Conservation (phyloP, 352 stramenopile species). For the Pythium folliculosum region DNA sequence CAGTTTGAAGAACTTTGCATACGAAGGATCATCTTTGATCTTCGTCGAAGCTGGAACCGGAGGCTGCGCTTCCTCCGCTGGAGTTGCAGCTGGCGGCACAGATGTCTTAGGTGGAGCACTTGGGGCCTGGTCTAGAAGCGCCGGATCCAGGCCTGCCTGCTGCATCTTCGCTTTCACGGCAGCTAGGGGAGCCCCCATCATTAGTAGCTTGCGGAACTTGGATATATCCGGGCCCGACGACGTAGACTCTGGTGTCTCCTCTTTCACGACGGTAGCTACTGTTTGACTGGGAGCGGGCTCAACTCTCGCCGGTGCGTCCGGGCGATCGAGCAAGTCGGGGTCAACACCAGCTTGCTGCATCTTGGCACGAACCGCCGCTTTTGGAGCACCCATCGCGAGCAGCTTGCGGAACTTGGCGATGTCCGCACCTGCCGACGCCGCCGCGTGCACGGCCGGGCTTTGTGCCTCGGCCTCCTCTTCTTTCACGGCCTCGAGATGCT, state of each 20-base stretch:
- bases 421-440: not conserved
- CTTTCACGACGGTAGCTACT: not conserved
- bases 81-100: not conserved
- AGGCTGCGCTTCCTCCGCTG: constrained; percentile 1
- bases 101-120: not conserved
- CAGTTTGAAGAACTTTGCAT: constrained; percentile 64
- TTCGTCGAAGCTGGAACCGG: constrained; percentile 25
- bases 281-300: not conserved
- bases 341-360: constrained; percentile 33
- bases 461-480: constrained; percentile 28
- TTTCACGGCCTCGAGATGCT: constrained; percentile 27
- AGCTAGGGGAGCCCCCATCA: constrained; percentile 78
- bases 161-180: constrained; percentile 71
- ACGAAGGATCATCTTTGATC: constrained; percentile 23
- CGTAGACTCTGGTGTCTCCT: constrained; percentile 8
- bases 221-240: constrained; percentile 35
- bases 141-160: constrained; percentile 59
- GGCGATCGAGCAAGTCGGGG: constrained; percentile 23
- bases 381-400: constrained; percentile 26
- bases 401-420: constrained; percentile 33
- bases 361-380: constrained; percentile 28
- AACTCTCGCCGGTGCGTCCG: not conserved
- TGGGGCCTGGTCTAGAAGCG: constrained; percentile 51
- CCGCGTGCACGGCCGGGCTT: not conserved
- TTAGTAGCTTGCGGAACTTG: constrained; percentile 93